phyloP scores from a whole-genome alignment of 129 eudicot species.

The Artemisia annua region DNA sequence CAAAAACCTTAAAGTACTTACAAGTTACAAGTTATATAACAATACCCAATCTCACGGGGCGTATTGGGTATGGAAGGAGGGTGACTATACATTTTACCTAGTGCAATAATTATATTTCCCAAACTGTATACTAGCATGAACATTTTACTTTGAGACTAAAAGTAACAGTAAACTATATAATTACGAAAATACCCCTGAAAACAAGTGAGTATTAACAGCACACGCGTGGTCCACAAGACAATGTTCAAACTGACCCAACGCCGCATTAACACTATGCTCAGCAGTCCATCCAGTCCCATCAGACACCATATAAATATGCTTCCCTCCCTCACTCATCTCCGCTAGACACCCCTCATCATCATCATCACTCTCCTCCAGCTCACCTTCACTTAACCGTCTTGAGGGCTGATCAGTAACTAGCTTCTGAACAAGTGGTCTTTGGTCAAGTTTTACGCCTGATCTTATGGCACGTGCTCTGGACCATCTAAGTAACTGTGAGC shows the following conservation, averaged over 20 bases:
- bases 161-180: background rate
- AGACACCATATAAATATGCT: conserved; percentile 83
- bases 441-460: conserved; percentile 79
- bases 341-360: conserved; percentile 30
- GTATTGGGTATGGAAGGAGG: no score
- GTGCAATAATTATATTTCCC: no score
- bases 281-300: conserved; percentile 99
- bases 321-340: conserved; percentile 34
- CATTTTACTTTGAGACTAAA: background rate
- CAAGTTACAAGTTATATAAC: no score
- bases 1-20: no score
- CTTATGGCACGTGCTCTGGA: conserved; percentile 73
- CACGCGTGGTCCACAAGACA: conserved; percentile 86
- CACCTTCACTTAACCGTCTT: background rate
- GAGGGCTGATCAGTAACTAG: conserved; percentile 22
- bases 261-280: conserved; percentile 84
- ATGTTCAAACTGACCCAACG: conserved; percentile 85
- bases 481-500: conserved; percentile 83
- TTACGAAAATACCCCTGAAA: conserved; percentile 67
- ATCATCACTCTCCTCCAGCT: conserved; percentile 28
- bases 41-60: no score
- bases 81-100: no score
- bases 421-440: conserved; percentile 18
- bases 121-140: no score
- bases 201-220: conserved; percentile 81